Base-by-base conservation (phyloP, 1,284 basidiomycete species). In the Boletus mariae region DNA sequence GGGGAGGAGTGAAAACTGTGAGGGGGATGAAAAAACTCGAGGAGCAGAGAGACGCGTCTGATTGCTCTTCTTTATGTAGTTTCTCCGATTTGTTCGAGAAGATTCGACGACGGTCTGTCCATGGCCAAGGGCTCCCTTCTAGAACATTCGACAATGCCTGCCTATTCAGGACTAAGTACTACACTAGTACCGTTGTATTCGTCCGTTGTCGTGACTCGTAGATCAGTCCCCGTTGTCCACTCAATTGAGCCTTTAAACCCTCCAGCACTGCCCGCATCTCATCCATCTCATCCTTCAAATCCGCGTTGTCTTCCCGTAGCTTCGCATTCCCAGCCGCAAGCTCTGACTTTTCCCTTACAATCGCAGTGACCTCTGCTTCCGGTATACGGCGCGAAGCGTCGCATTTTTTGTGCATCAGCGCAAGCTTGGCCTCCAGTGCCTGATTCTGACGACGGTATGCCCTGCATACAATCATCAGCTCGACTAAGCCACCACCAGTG, bases 261-360 rank as follows among this genome's bases (percentile, higher is more conserved):
- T 88, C 85, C n/a, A 88, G 71, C 76, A 84, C 86, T 26, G 80
- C 84, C 51, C 77, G 79, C 70, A 89, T 68, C 62, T 92, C 88
- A 57, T 90, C 85, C 43, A 87, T 68, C 61, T 87, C 81, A 26
- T 85, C 83, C 51, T 76, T 76, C 56, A 87, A 61, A 17, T 80
- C 75, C 6, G 68, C 69, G 53, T 87, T 87, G 58, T 86, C 79
- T 26, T 80, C 79, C 29, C 74, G 72, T 47, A 90, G 62, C 52
- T 71, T 75, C 38, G 71, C 68, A 56, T 84, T 84, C 13, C 73
- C 68, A 29, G 73, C 67, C 34, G 68, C 71, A 41, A 87, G 63
- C 23, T 71, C 69, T 3, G 71, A 70, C 56, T 80, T 79, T 55
- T 81, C 80, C 2, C 68, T 62, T 10, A 73, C 72, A 46, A 77